phyloP scores from a whole-genome alignment of 257 asterid genomes.

The Jaltomata sinuosa region DNA sequence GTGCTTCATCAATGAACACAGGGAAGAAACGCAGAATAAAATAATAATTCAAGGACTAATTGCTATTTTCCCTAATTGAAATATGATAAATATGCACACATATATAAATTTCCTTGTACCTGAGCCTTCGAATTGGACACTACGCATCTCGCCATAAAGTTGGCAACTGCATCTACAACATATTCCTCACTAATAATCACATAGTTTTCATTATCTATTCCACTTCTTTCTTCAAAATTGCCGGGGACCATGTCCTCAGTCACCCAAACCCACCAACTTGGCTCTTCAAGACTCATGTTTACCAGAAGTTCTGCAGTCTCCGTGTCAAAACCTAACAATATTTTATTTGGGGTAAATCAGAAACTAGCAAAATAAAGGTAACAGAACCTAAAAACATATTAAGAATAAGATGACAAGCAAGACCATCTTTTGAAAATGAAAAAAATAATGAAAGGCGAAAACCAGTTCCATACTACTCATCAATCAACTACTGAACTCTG shows the following conservation, averaged over 20 bases:
- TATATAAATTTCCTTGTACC: constrained; percentile 20
- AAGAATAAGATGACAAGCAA: not conserved
- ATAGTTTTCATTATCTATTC: constrained; percentile 67
- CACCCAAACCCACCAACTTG: constrained; percentile 99
- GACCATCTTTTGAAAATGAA: not conserved
- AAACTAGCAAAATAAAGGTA: not conserved
- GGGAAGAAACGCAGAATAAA: not conserved
- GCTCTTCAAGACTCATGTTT: constrained; percentile 56
- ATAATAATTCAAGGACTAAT: not conserved
- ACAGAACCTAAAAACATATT: not conserved
- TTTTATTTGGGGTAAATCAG: not conserved
- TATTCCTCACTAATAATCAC: constrained; percentile 69
- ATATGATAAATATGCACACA: not conserved
- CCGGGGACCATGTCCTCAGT: constrained; percentile 49
- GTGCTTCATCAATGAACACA: not conserved
- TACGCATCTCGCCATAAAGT: constrained; percentile 84
- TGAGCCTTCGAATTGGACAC: constrained; percentile 60
- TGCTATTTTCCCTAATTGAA: not conserved
- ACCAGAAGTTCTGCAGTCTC: constrained; percentile 58
- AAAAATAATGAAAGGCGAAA: not conserved
- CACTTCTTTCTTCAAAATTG: constrained; percentile 61
- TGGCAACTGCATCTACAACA: constrained; percentile 86
- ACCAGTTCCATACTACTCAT: not conserved
- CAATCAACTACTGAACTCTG: not conserved
- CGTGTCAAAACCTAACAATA: constrained; percentile 35